Evolutionary conservation across 2,329 filamentous ascomycete genomes (phyloP), one percentile per base, ranked within the genome.

Genomic region (Apiospora kogelbergensis): DNA sequence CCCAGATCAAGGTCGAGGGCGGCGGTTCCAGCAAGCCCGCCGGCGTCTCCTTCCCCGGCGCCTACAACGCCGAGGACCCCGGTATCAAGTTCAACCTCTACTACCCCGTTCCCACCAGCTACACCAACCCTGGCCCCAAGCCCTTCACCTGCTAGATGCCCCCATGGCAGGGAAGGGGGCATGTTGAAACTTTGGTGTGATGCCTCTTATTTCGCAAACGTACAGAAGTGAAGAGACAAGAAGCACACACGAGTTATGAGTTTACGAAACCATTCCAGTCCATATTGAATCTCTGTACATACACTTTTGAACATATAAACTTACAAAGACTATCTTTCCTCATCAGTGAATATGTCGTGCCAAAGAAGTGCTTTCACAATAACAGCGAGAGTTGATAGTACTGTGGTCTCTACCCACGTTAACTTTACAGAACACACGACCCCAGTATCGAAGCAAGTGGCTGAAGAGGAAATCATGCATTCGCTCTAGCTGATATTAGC

Each of bases 41-140:
- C 4, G 63, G 63, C n/a, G 78, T 83, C 53, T 71, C 77, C 5
- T 78, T 78, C 71, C 77, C 77, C 2, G 77, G 77, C 46, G 76
- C 76, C 33, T 78, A 85, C 73, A 83, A 81, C 75, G 76, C 72
- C 0, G 79, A 73, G 15, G 76, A 78, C 68, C 76, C 77, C 3
- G 77, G 77, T 22, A 68, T 78, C 11, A 72, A 78, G 72, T 74
- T 78, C 68, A 78, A 78, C 64, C 78, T 78, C 68, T 78, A 78
- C 69, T 76, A 77, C 65, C 75, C 76, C 30, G 65, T 76, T 7
- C 69, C 75, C 42, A 76, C 75, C 6, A 71, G 68, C 41, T 77
- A 76, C 42, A 73, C 73, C 1, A 75, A 74, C 7, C 76, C 76
- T 1, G 76, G 76, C 40, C 63, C 63, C 26, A 57, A 57, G 48